Evolutionary conservation across 352 stramenopile species (phyloP).

Genomic region (Globisporangium alternatum): DNA sequence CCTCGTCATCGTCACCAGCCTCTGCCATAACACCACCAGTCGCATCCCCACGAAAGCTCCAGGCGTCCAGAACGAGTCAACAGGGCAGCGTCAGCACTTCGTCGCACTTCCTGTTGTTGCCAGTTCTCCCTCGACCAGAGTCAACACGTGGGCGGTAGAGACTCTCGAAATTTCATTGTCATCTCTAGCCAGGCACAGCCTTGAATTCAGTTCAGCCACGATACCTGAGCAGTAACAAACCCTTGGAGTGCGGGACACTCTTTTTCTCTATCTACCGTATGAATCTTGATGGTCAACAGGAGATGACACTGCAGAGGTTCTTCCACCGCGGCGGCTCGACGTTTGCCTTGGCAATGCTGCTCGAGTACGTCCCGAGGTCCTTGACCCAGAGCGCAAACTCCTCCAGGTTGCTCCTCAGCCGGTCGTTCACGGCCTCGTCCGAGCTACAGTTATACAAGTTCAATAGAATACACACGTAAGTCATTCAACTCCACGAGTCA

Average conservation of each 20-base stretch:
- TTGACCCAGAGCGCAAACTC: conserved; percentile 80
- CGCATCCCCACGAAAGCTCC: conserved; percentile 11
- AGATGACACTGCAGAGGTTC: conserved; percentile 56
- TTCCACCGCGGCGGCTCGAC: conserved; percentile 74
- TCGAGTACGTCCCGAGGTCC: conserved; percentile 69
- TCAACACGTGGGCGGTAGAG: conserved; percentile 4
- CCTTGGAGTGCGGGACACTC: background rate
- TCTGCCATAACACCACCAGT: no score
- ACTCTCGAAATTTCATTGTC: background rate
- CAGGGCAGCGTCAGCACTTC: background rate
- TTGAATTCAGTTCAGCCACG: background rate
- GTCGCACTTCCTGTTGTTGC: background rate
- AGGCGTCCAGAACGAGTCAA: conserved; percentile 1
- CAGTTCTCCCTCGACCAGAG: conserved; percentile 4
- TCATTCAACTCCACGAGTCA: background rate
- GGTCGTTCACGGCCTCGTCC: conserved; percentile 38
- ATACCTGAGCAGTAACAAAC: background rate
- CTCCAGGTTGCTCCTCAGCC: conserved; percentile 56
- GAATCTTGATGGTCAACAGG: conserved; percentile 31
- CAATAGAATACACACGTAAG: conserved; percentile 6
- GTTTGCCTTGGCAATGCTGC: conserved; percentile 51
- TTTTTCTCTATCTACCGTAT: background rate
- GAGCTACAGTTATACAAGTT: conserved; percentile 15
- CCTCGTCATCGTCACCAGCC: background rate
- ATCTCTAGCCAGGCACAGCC: background rate